A percentile compares a stretch with the other conserved stretches of the same genome.
Evolutionary conservation across 768 basidiomycete species (phyloP).

Genomic region (Boletus eberwhitei): DNA sequence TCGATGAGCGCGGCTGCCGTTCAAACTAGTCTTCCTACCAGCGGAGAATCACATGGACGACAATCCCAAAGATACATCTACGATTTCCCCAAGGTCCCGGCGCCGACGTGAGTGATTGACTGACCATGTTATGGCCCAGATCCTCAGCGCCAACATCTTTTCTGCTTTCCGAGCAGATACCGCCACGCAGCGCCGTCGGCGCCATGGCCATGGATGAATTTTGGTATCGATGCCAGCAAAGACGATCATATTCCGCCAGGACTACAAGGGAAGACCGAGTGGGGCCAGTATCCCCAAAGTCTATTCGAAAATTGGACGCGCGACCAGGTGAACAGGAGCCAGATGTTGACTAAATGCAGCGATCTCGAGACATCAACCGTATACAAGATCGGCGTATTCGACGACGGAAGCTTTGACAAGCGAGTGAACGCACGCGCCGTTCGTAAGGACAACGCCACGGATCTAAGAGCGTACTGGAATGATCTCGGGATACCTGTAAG

Average conservation of each 20-base stretch:
- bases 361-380: constrained; percentile 15
- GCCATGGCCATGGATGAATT: constrained; percentile 40
- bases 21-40: background rate
- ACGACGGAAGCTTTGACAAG: constrained; percentile 19
- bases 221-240: constrained; percentile 18
- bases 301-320: constrained; percentile 54
- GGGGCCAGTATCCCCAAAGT: constrained; percentile 47
- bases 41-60: background rate
- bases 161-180: constrained; percentile 14
- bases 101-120: constrained; percentile 19
- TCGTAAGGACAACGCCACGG: constrained; percentile 9
- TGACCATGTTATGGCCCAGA: background rate
- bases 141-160: background rate
- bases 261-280: constrained; percentile 5
- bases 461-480: constrained; percentile 28
- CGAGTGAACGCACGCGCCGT: constrained; percentile 7
- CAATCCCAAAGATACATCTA: background rate
- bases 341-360: constrained; percentile 28
- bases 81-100: constrained; percentile 15
- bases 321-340: constrained; percentile 37
- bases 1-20: constrained; percentile 8
- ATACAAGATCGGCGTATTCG: constrained; percentile 16
- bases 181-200: constrained; percentile 37
- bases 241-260: background rate
- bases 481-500: constrained; percentile 26